Evolutionary conservation across 1,284 basidiomycete species (phyloP), one percentile per base, ranked within the genome.

Genomic region (Lignosus rhinocerotis): DNA sequence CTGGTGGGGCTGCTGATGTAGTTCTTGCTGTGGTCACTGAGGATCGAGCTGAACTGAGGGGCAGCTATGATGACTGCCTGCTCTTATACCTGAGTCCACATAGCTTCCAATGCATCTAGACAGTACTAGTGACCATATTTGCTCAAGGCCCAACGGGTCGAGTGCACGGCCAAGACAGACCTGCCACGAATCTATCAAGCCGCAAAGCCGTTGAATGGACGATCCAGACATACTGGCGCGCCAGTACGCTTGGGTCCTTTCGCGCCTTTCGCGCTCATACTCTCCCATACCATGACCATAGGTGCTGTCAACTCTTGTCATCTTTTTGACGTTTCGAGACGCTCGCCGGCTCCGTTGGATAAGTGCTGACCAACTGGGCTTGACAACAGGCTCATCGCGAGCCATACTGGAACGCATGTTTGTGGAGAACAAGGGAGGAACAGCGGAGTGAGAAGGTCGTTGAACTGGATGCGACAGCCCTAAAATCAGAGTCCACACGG

Each of bases 1-100:
- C 50, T 57, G 50, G 36, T 51, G 36, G 53, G 31, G 56, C 56
- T 50, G 51, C 50, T 39, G 39, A 42, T 25, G 42, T 53, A 44
- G 53, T 50, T 50, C 54, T 45, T 46, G 39, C 51, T 59, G 32
- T 11, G 44, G 50, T 32, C 16, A 51, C 31, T 36, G 17, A 31
- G 31, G 55, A 21, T 12, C 36, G 43, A 34, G 43, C 31, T 46
- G 52, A 51, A 54, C 57, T 58, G 57, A 47, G 6, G 55, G 41
- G 21, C 11, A 33, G 25, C 34, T 19, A 48, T 11, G 32, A n/a
- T 21, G 38, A 16, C 33, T 8, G 6, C 11, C 9, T 21, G 10
- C 33, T 45, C 53, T 54, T 58, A 58, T 53, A 51, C 47, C 9
- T 14, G 32, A 11, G 12, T 21, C 5, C 10, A 32, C 8, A 12